Percentiles rank a stretch among this genome's conserved stretches.
Evolutionary conservation across 1,284 basidiomycete genomes (phyloP).

Genomic region (Cryptococcus wingfieldii): DNA sequence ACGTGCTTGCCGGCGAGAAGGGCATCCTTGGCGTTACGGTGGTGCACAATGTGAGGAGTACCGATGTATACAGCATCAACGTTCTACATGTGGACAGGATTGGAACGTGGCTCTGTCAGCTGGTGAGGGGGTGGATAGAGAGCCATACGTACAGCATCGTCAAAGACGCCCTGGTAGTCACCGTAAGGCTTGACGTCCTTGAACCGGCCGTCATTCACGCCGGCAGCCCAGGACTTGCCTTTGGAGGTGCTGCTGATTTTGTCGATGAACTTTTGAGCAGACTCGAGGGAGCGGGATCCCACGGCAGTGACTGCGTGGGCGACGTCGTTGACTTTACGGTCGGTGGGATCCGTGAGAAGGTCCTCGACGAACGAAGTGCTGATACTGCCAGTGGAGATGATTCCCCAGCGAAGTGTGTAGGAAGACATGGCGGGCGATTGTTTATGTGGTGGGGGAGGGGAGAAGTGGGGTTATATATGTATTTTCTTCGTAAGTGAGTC

Average conservation of each 20-base stretch:
- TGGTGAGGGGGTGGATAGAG: neutral
- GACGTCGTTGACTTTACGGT: constrained; percentile 67
- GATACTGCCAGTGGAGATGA: constrained; percentile 47
- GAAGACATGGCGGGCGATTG: neutral
- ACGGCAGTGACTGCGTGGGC: constrained; percentile 71
- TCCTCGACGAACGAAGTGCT: constrained; percentile 28
- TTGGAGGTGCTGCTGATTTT: constrained; percentile 28
- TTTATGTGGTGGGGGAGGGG: neutral
- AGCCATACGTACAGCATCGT: constrained; percentile 55
- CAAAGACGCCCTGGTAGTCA: constrained; percentile 70
- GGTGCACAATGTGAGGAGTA: constrained; percentile 83
- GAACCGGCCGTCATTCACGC: constrained; percentile 25
- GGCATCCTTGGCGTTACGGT: constrained; percentile 69
- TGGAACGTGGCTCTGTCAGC: neutral
- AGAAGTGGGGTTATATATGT: neutral
- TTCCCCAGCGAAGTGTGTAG: constrained; percentile 43
- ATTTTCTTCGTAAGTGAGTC: too few species aligned
- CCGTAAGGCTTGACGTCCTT: constrained; percentile 63
- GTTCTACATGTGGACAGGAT: constrained; percentile 51
- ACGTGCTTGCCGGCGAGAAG: constrained; percentile 79
- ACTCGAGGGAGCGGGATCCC: constrained; percentile 67
- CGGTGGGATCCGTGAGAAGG: constrained; percentile 27
- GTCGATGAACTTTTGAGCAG: constrained; percentile 68
- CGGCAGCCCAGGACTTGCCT: constrained; percentile 19
- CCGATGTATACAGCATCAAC: constrained; percentile 79